Conservation (phyloP, 1,284 basidiomycete genomes). For the Wolfiporia cocos region DNA sequence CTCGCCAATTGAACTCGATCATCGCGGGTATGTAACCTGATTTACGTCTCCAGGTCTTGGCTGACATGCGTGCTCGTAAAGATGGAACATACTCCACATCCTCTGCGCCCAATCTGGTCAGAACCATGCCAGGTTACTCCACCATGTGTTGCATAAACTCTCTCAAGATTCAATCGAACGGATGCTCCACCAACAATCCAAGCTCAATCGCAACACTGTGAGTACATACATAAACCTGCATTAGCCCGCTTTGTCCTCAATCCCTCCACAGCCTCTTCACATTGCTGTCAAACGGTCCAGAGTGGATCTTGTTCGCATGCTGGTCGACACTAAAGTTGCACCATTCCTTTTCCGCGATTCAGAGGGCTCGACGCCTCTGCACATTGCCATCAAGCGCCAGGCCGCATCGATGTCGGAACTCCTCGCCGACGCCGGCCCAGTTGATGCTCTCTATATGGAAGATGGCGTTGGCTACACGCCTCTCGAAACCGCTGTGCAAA, state of each 20-base stretch:
- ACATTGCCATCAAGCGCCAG: neutral
- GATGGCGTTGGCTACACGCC: neutral
- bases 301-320: neutral
- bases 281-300: slow-evolving; percentile 6
- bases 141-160: slow-evolving; percentile 40
- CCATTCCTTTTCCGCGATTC: neutral
- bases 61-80: slow-evolving; percentile 13
- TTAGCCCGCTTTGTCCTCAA: neutral
- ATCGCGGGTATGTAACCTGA: slow-evolving; percentile 30
- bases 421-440: neutral
- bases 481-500: slow-evolving; percentile 3
- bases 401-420: neutral
- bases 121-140: slow-evolving; percentile 24
- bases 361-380: neutral
- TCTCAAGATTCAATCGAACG: slow-evolving; percentile 37
- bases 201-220: slow-evolving; percentile 39
- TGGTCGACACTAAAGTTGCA: neutral
- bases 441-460: neutral
- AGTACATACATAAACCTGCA: slow-evolving; percentile 9
- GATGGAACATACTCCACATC: slow-evolving; percentile 52
- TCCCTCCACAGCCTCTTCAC: neutral
- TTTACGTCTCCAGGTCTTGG: slow-evolving; percentile 2
- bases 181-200: slow-evolving; percentile 40
- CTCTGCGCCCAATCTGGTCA: slow-evolving; percentile 26
- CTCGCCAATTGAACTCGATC: slow-evolving; percentile 37